phyloP scores from a whole-genome alignment of 2,329 filamentous ascomycete genomes.

The Phaeoacremonium minimum region DNA sequence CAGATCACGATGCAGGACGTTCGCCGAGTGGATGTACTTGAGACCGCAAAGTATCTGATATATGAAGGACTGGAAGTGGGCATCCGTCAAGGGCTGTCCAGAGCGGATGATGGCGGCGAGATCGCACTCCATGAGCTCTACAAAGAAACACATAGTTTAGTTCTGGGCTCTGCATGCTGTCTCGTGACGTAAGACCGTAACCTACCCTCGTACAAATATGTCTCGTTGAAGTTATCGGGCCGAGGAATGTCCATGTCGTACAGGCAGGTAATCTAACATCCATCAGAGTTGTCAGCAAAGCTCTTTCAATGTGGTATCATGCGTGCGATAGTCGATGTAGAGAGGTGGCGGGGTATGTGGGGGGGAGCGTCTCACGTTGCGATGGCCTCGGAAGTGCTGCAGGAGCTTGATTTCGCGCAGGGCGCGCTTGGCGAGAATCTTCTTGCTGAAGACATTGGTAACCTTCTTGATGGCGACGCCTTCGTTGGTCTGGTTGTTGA shows the following conservation, averaged over 20 bases:
- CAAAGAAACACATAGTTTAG: background rate
- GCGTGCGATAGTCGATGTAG: too few species aligned
- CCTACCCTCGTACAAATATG: constrained; percentile 95
- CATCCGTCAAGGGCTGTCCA: constrained; percentile 93
- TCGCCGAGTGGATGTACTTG: constrained; percentile 99
- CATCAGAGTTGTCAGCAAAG: too few species aligned
- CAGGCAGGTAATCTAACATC: constrained; percentile 97
- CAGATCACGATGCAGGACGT: constrained; percentile 92
- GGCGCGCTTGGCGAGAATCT: constrained; percentile 97
- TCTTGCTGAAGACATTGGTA: constrained; percentile 99
- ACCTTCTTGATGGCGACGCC: constrained; percentile 99
- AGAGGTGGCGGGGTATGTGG: background rate
- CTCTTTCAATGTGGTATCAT: too few species aligned
- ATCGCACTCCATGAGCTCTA: constrained; percentile 99
- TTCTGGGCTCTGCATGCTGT: background rate
- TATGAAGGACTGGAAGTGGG: constrained; percentile 99
- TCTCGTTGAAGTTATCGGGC: constrained; percentile 98
- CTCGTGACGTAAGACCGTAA: constrained; percentile 1
- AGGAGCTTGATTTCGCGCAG: constrained; percentile 97
- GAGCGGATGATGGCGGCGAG: constrained; percentile 96
- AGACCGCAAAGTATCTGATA: constrained; percentile 98
- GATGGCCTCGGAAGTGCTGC: constrained; percentile 91
- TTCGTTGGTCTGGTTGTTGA: constrained; percentile 85
- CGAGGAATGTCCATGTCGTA: constrained; percentile 99
- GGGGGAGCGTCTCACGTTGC: constrained; percentile 60